A percentile compares a stretch with the other conserved stretches of the same genome.
phyloP scores from a whole-genome alignment of 139 green algal genomes.

The Bryopsis sp. region DNA sequence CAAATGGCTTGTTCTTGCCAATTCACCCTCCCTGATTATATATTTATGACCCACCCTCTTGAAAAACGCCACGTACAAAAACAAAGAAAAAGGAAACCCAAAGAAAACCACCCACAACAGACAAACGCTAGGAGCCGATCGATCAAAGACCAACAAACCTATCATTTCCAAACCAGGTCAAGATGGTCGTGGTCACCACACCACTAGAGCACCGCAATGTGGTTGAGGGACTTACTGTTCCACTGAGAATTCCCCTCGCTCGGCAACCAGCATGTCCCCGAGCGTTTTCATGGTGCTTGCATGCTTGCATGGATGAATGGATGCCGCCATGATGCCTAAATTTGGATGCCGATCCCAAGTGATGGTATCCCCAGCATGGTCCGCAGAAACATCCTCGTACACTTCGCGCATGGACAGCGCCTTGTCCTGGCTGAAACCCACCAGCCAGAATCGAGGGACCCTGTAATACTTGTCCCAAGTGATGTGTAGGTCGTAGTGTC shows the following conservation, averaged over 20 bases:
- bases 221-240: conserved; percentile 48
- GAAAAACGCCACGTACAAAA: too few relatives aligned
- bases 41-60: too few relatives aligned
- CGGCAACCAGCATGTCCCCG: conserved; percentile 43
- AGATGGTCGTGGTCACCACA: not conserved
- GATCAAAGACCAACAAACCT: too few relatives aligned
- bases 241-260: conserved; percentile 47
- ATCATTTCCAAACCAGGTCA: too few relatives aligned
- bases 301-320: conserved; percentile 82
- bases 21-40: too few relatives aligned
- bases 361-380: conserved; percentile 81
- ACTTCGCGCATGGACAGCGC: conserved; percentile 50
- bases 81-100: too few relatives aligned
- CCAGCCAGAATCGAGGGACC: conserved; percentile 77
- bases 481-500: conserved; percentile 79
- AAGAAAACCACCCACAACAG: too few relatives aligned
- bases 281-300: conserved; percentile 73
- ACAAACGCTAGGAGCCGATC: too few relatives aligned
- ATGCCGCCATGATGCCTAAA: conserved; percentile 45
- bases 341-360: conserved; percentile 81
- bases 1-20: too few relatives aligned
- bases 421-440: conserved; percentile 66
- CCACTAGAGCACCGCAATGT: not conserved
- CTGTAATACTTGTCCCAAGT: conserved; percentile 89
- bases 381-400: conserved; percentile 70